Percentiles rank a stretch among this genome's conserved stretches.
Conservation (phyloP, 768 basidiomycete species). For the Boletus vinaceobasis region DNA sequence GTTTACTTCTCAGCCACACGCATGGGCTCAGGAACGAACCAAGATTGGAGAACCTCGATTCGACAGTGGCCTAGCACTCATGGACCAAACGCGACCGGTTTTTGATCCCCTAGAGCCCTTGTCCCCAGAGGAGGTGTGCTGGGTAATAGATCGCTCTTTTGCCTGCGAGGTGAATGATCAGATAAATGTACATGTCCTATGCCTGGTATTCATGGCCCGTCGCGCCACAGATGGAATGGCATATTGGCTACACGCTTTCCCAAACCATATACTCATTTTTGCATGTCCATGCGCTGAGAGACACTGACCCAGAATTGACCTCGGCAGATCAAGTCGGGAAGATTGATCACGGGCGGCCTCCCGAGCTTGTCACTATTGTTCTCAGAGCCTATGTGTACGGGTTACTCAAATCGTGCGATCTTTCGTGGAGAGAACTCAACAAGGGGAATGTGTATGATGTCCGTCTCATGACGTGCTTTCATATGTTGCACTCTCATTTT, state of each 20-base stretch:
- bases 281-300: slow-evolving; percentile 62
- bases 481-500: slow-evolving; percentile 11
- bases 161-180: slow-evolving; percentile 66
- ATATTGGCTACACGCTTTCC: slow-evolving; percentile 77
- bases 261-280: slow-evolving; percentile 82
- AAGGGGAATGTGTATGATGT: slow-evolving; percentile 77
- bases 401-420: slow-evolving; percentile 75
- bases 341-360: slow-evolving; percentile 47
- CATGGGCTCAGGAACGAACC: slow-evolving; percentile 29
- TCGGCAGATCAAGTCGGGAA: slow-evolving; percentile 18
- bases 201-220: slow-evolving; percentile 13
- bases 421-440: slow-evolving; percentile 79
- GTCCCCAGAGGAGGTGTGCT: slow-evolving; percentile 79
- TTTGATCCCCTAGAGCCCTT: slow-evolving; percentile 67
- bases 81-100: slow-evolving; percentile 39
- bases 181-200: slow-evolving; percentile 6
- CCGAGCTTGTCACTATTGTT: slow-evolving; percentile 63
- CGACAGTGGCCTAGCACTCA: slow-evolving; percentile 68
- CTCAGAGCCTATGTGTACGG: slow-evolving; percentile 66
- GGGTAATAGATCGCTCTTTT: slow-evolving; percentile 77
- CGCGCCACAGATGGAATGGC: slow-evolving; percentile 75
- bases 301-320: slow-evolving; percentile 56
- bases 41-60: slow-evolving; percentile 90
- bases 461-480: slow-evolving; percentile 31
- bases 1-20: slow-evolving; percentile 1